Evolutionary conservation across 179 eudicot species (phyloP), one percentile per base, ranked within the genome.

Genomic region (Beta corolliflora): DNA sequence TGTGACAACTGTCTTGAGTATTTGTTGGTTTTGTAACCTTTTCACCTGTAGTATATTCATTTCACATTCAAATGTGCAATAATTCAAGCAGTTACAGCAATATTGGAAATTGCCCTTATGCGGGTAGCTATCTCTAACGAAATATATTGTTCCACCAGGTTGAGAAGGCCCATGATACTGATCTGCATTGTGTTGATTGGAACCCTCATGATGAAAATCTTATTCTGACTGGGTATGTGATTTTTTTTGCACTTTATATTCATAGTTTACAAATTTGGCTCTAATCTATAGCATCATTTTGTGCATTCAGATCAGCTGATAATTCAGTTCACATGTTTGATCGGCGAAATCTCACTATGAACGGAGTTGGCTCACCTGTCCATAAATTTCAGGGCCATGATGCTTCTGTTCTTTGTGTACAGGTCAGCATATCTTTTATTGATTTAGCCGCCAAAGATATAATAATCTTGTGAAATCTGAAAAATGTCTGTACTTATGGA

Each of bases 171-270:
- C 99, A 96, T 76, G 79, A 91, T 87, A 90, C 97, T 82, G 98
- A 96, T 87, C 90, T 96, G 78, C 99, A 96, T 81, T 96, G 98
- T 86, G 98, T 96, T 84, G 99, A 96, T 86, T 96, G 98, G 99
- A 94, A 94, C 88, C 92, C 93, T 44, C 85, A 85, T 81, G 97
- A 95, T 85, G 90, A 86, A 45, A 93, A 95, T 84, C 82, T 91
- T 52, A 92, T 94, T 67, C 83, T 95, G 77, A 95, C 99, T 21
- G 98, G 99, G 98, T 95, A 92, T 66, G 68, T 50, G 54, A 66
- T 29, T 25, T 81, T 16, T 48, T 75, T 78, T 65, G 16, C 45
- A 71, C 48, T 23, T 46, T 75, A 58, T 29, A 44, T 53, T 36
- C 12, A 1, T 5, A 23, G 13, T 48, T 36, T 77, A 25, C 58